phyloP scores from a whole-genome alignment of 2,329 filamentous ascomycete species.

The Emmonsia crescens region DNA sequence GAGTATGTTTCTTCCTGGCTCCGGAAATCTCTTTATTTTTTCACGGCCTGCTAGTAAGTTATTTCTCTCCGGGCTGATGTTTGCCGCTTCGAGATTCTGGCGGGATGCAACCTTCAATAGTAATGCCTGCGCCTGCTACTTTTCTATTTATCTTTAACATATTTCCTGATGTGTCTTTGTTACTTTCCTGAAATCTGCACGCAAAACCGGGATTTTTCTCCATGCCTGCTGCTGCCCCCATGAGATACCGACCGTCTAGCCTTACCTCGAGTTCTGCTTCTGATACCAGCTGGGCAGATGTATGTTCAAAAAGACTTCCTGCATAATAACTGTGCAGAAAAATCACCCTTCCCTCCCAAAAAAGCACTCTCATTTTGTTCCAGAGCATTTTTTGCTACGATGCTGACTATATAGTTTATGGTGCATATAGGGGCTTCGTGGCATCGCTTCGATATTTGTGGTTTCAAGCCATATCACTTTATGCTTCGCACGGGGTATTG shows the following conservation, averaged over 20 bases:
- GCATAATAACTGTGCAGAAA: not conserved
- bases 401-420: too few relatives aligned
- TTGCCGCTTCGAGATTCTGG: too few relatives aligned
- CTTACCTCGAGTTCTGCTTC: too few relatives aligned
- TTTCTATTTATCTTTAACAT: not conserved
- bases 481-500: constrained; percentile 42
- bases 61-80: too few relatives aligned
- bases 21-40: too few relatives aligned
- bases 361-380: not conserved
- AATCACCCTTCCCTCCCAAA: not conserved
- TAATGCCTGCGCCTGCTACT: too few relatives aligned
- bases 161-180: not conserved
- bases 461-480: constrained; percentile 46
- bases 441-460: constrained; percentile 44
- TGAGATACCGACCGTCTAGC: too few relatives aligned
- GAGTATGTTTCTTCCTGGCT: too few relatives aligned
- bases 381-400: not conserved
- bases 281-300: constrained; percentile 16
- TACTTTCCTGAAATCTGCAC: too few relatives aligned
- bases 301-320: constrained; percentile 5
- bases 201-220: not conserved
- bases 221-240: not conserved
- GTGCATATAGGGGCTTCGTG: constrained; percentile 45
- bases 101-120: too few relatives aligned
- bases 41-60: too few relatives aligned